Conservation (phyloP, 2,329 filamentous ascomycete species). For the Arachnopeziza araneosa region DNA sequence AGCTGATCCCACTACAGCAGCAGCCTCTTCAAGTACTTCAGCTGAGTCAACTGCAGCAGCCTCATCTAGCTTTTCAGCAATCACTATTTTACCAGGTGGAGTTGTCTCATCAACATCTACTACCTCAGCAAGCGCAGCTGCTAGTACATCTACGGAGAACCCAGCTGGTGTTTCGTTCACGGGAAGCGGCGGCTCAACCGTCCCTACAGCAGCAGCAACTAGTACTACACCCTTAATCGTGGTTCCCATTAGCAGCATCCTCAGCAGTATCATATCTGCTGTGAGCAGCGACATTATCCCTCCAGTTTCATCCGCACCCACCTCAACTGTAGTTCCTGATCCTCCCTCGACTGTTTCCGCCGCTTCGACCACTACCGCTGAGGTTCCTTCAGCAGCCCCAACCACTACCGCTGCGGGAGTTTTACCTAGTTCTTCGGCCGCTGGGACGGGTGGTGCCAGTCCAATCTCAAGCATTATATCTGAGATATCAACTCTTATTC, state of each 20-base stretch:
- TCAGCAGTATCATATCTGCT: neutral
- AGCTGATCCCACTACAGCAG: neutral
- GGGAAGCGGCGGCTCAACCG: slow-evolving; percentile 11
- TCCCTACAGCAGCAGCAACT: slow-evolving; percentile 1
- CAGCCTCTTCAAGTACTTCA: neutral
- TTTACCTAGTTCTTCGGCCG: neutral
- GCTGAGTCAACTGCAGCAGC: slow-evolving; percentile 2
- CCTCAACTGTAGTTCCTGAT: neutral
- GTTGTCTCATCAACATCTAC: slow-evolving; percentile 17
- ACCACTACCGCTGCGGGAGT: neutral
- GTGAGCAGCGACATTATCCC: neutral
- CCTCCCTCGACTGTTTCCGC: neutral
- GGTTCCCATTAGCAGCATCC: neutral
- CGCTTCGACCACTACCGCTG: neutral
- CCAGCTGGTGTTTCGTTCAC: slow-evolving; percentile 4
- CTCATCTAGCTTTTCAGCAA: slow-evolving; percentile 16
- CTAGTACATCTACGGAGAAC: neutral
- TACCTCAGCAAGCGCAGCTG: neutral
- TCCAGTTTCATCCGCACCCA: neutral
- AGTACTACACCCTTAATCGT: neutral
- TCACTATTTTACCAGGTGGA: slow-evolving; percentile 28
- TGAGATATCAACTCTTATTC: neutral
- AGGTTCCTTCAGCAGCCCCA: neutral
- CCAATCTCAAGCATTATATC: too few species aligned
- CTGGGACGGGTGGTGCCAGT: neutral